Conservation (phyloP, 345 rosid species). For the Melastoma malabathricum region DNA sequence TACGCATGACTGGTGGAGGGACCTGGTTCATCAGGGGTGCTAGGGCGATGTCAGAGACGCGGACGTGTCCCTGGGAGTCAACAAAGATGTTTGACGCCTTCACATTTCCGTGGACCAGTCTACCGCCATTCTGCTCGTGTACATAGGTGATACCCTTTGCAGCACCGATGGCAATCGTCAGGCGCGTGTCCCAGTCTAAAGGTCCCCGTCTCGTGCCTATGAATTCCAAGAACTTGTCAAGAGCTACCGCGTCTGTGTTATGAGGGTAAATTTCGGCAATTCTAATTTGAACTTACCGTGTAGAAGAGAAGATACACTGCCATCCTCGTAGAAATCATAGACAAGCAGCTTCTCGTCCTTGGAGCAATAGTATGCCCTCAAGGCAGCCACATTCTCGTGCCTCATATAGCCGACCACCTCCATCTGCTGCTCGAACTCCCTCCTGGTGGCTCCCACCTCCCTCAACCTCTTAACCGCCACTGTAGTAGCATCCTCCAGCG, state of each 20-base stretch:
- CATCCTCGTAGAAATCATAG: conserved; percentile 51
- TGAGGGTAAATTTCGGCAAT: not conserved
- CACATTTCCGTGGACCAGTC: conserved; percentile 79
- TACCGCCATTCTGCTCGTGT: conserved; percentile 57
- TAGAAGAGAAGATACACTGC: conserved; percentile 61
- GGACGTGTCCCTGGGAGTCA: conserved; percentile 36
- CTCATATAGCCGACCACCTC: conserved; percentile 52
- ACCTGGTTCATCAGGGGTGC: conserved; percentile 56
- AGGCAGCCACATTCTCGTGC: conserved; percentile 67
- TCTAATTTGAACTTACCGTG: conserved; percentile 35
- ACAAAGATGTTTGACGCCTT: conserved; percentile 83
- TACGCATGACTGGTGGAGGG: conserved; percentile 39
- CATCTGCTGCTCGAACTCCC: conserved; percentile 91
- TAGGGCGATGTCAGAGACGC: conserved; percentile 67
- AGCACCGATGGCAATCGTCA: conserved; percentile 57
- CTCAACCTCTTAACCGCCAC: conserved; percentile 90
- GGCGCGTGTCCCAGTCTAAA: conserved; percentile 73
- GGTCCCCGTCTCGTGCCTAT: conserved; percentile 52
- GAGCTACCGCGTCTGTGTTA: not conserved
- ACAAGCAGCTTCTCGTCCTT: conserved; percentile 96
- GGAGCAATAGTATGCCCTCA: conserved; percentile 76
- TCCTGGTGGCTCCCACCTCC: conserved; percentile 51
- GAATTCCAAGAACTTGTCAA: not conserved
- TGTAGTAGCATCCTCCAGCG: conserved; percentile 66
- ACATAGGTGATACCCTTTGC: conserved; percentile 71